Base-by-base conservation (phyloP, 2,329 filamentous ascomycete genomes). In the Lasiodiplodia hormozganensis region DNA sequence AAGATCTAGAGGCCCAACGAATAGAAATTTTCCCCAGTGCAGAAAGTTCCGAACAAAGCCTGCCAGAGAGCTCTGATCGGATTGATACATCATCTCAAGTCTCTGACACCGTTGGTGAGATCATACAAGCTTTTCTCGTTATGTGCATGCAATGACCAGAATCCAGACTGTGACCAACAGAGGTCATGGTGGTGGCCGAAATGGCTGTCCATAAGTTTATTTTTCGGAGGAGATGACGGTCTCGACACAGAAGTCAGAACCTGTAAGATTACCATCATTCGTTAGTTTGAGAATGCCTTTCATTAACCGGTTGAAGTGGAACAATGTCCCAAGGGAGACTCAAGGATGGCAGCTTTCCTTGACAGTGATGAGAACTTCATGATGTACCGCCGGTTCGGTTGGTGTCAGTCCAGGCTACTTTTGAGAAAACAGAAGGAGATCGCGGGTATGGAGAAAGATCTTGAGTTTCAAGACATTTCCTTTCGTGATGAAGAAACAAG, bases 311-410 rank as follows among this genome's bases (percentile, higher is more conserved):
- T 6, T 51, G 47, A 18, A 75, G 72, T 76, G 54, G 64, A 73
- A 6, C 21, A 68, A 23, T 70, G 68, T 65, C 73, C 74, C 0
- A 43, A 65, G 12, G 80, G 81, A 0, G 82, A 81, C 69, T 80
- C 82, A 0, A 72, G 71, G 28, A 69, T 82, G 0, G 79, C 80
- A 3, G 73, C 76, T 1, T 82, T 83, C 66, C 72, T 80, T 0
- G 78, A 82, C 67, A 82, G 80, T 68, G 78, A 82, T 68, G 78
- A 82, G 7, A 75, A 76, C 31, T 83, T 82, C 67, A 79, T 78
- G 72, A 67, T 83, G 2, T 83, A 80, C 69, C 75, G 81, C 5
- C 73, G 80, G 1, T 84, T 83, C 56, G 81, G 81, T 2, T 80
- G 76, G 52, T 70, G 83, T 0, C 80, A 82, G 56, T 72, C 79